Percentiles rank a stretch among this genome's conserved stretches.
These are phyloP conservation scores for Scytalidium lignicola DNA, from an alignment of 2,329 filamentous ascomycete species.

Conservation along the genomic window DNA sequence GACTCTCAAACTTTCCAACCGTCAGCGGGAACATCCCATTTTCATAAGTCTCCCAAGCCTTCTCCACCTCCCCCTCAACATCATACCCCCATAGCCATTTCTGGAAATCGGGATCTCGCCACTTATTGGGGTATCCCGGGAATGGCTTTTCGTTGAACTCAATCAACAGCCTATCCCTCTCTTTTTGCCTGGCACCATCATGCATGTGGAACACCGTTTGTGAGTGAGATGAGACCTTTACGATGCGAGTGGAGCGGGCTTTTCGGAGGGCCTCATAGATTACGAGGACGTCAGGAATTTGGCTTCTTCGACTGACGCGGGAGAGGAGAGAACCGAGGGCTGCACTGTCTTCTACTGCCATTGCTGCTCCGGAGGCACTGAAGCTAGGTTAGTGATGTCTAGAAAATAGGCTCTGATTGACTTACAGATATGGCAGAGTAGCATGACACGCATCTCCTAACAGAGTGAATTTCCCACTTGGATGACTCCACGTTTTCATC, in stretches of 20 bases:
- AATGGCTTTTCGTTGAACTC: conserved; percentile 12
- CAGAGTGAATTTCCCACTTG: conserved; percentile 33
- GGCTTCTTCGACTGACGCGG: neutral
- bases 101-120: conserved; percentile 19
- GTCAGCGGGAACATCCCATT: conserved; percentile 1
- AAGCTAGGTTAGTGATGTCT: no score
- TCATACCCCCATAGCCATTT: conserved; percentile 22
- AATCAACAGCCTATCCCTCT: conserved; percentile 19
- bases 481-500: conserved; percentile 32
- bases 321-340: conserved; percentile 3
- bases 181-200: conserved; percentile 2
- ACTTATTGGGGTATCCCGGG: conserved; percentile 20
- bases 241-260: neutral
- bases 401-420: no score
- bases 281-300: conserved; percentile 4
- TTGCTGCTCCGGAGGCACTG: conserved; percentile 4
- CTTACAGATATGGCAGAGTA: conserved; percentile 55
- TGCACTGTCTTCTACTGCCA: conserved; percentile 5
- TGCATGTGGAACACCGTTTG: conserved; percentile 4
- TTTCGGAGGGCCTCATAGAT: conserved; percentile 3
- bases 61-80: conserved; percentile 19
- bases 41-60: conserved; percentile 16
- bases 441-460: conserved; percentile 57
- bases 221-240: conserved; percentile 3
- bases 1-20: neutral